Percentiles rank a stretch among this genome's conserved stretches.
Conservation (phyloP, 1,284 basidiomycete genomes). For the Grifola frondosa region DNA sequence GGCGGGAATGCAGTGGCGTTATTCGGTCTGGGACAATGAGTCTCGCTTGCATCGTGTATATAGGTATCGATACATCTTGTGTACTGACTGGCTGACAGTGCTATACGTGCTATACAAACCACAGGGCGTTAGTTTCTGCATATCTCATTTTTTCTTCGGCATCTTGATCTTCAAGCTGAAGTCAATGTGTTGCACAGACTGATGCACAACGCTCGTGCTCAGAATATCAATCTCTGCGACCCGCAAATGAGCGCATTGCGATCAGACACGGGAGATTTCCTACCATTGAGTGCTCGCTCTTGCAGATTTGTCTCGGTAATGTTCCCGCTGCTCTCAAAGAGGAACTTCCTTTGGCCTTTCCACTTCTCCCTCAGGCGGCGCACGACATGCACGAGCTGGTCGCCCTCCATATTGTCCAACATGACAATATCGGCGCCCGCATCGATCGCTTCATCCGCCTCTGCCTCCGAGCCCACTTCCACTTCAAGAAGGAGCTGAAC, state of each 20-base stretch:
- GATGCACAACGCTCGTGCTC: conserved; percentile 91
- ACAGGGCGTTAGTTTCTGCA: background rate
- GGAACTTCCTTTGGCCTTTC: conserved; percentile 77
- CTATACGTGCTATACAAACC: background rate
- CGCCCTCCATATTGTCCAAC: conserved; percentile 93
- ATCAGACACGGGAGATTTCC: conserved; percentile 22
- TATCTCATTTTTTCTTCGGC: conserved; percentile 31
- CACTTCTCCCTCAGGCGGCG: conserved; percentile 73
- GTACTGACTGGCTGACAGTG: conserved; percentile 6
- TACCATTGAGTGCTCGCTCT: conserved; percentile 74
- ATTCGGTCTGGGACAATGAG: conserved; percentile 42
- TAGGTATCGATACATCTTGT: conserved; percentile 8
- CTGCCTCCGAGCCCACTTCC: conserved; percentile 85
- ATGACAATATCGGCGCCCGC: conserved; percentile 98
- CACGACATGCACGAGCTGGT: conserved; percentile 68
- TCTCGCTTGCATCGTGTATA: background rate
- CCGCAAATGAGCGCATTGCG: background rate
- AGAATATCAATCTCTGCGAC: conserved; percentile 87
- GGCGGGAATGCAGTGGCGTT: conserved; percentile 71
- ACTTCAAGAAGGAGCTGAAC: conserved; percentile 94
- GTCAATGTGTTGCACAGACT: conserved; percentile 89
- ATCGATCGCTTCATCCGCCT: conserved; percentile 94
- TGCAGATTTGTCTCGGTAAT: conserved; percentile 84
- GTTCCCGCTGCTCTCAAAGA: conserved; percentile 90
- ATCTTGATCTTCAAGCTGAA: conserved; percentile 92